phyloP scores from a whole-genome alignment of 768 basidiomycete genomes.

The Daedaleopsis nitida region DNA sequence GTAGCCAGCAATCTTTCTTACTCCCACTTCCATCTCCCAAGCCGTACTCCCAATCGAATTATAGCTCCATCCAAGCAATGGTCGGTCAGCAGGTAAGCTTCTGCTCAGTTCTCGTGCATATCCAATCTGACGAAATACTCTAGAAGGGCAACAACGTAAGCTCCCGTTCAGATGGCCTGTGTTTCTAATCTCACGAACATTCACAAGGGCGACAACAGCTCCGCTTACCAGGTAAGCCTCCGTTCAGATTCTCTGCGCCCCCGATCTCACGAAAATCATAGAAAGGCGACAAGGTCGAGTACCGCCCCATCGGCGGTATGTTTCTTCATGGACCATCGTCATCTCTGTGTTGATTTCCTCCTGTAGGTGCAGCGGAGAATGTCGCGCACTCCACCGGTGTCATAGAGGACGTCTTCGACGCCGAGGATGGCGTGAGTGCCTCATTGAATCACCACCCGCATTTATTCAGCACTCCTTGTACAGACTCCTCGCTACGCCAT shows the following conservation, averaged over 20 bases:
- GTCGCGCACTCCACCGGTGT: conserved; percentile 41
- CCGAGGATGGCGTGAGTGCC: conserved; percentile 36
- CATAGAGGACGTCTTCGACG: conserved; percentile 35
- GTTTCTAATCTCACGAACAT: too few relatives aligned
- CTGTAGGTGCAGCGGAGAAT: conserved; percentile 33
- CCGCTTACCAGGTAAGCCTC: too few relatives aligned
- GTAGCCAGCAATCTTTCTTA: not conserved
- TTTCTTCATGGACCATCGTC: not conserved
- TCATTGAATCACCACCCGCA: not conserved
- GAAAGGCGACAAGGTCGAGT: conserved; percentile 47
- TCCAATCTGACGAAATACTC: not conserved
- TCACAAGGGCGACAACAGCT: not conserved
- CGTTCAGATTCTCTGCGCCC: too few relatives aligned
- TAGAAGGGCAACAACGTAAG: not conserved
- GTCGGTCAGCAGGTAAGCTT: conserved; percentile 9
- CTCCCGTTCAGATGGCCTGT: too few relatives aligned
- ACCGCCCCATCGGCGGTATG: conserved; percentile 43
- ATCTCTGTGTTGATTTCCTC: too few relatives aligned
- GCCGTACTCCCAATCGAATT: not conserved
- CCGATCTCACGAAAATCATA: too few relatives aligned
- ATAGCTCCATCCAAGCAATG: not conserved
- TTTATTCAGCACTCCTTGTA: not conserved
- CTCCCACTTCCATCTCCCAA: not conserved
- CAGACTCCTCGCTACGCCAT: conserved; percentile 40
- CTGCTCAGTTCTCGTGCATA: not conserved